Percentiles rank a stretch among this genome's conserved stretches.
These are phyloP conservation scores for Avena eriantha DNA, from an alignment of 176 grass and related monocot genomes.

Conservation along the genomic window DNA sequence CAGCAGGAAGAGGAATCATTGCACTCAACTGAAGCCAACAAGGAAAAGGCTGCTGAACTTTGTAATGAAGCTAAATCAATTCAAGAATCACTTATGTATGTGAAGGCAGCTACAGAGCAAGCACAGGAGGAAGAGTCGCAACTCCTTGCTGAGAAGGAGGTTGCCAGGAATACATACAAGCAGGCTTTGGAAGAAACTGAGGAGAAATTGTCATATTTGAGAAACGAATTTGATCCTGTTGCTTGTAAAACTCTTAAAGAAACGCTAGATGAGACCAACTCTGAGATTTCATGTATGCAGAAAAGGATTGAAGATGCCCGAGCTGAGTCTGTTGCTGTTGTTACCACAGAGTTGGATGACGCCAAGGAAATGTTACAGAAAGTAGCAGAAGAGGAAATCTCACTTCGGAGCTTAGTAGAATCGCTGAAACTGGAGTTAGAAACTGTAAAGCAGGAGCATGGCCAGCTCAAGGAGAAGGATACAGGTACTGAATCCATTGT, in stretches of 20 bases:
- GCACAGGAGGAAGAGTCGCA: constrained; percentile 79
- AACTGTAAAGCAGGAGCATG: constrained; percentile 74
- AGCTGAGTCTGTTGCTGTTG: constrained; percentile 62
- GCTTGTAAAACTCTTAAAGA: constrained; percentile 66
- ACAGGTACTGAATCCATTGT: constrained; percentile 78
- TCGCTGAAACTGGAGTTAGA: constrained; percentile 82
- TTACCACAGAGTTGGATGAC: constrained; percentile 80
- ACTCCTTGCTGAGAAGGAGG: constrained; percentile 77
- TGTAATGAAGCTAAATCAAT: constrained; percentile 65
- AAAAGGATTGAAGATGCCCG: constrained; percentile 81
- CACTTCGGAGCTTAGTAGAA: constrained; percentile 67
- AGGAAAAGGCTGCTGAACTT: constrained; percentile 73
- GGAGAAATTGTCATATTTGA: constrained; percentile 71
- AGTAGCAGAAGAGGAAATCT: constrained; percentile 76
- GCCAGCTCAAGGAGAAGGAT: constrained; percentile 87
- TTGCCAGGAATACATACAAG: constrained; percentile 66
- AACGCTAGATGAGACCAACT: constrained; percentile 67
- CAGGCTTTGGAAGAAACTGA: constrained; percentile 80
- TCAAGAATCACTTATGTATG: constrained; percentile 75
- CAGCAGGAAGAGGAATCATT: constrained; percentile 80
- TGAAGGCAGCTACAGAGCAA: constrained; percentile 84
- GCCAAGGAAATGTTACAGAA: constrained; percentile 88
- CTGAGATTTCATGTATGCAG: constrained; percentile 71
- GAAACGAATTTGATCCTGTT: constrained; percentile 77
- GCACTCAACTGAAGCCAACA: constrained; percentile 68